Percentiles rank a stretch among this genome's conserved stretches.
Conservation (phyloP, 345 rosid genomes). For the Eucalyptus sideroxylon region DNA sequence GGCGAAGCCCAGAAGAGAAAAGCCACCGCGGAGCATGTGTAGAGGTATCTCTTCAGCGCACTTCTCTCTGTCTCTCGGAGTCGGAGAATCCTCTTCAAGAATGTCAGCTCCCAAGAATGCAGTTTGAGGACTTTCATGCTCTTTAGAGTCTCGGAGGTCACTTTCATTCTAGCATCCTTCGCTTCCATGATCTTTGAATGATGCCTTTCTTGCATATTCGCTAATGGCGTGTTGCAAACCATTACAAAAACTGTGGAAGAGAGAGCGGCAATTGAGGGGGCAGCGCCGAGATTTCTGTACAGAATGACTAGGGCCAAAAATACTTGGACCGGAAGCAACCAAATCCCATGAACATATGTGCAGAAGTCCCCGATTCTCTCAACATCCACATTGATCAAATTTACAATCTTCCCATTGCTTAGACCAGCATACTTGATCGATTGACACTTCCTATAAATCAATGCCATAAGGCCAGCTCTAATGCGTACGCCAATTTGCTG, state of each 20-base stretch:
- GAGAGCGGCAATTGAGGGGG: slow-evolving; percentile 45
- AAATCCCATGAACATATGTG: slow-evolving; percentile 46
- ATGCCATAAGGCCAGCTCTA: slow-evolving; percentile 36
- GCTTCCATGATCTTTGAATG: slow-evolving; percentile 49
- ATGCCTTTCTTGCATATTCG: slow-evolving; percentile 34
- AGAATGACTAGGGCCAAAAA: slow-evolving; percentile 39
- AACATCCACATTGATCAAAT: slow-evolving; percentile 51
- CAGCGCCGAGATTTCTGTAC: slow-evolving; percentile 43
- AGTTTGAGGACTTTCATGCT: slow-evolving; percentile 7
- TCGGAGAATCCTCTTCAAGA: slow-evolving; percentile 9
- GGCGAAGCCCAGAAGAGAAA: slow-evolving; percentile 79
- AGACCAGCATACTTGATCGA: slow-evolving; percentile 24
- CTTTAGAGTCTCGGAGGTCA: slow-evolving; percentile 1
- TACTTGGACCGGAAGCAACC: slow-evolving; percentile 65
- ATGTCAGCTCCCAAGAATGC: slow-evolving; percentile 1
- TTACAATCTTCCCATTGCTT: slow-evolving; percentile 36
- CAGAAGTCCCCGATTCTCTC: slow-evolving; percentile 67
- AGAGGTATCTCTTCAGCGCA: slow-evolving; percentile 38
- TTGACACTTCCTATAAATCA: slow-evolving; percentile 46
- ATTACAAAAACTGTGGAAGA: slow-evolving; percentile 36
- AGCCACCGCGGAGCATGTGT: slow-evolving; percentile 44
- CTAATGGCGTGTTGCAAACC: slow-evolving; percentile 64
- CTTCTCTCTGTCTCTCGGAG: slow-evolving; percentile 22
- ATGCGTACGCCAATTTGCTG: slow-evolving; percentile 43
- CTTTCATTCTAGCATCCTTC: slow-evolving; percentile 1